Base-by-base conservation (phyloP, 148 eudicot genomes). In the Cornus kousa region DNA sequence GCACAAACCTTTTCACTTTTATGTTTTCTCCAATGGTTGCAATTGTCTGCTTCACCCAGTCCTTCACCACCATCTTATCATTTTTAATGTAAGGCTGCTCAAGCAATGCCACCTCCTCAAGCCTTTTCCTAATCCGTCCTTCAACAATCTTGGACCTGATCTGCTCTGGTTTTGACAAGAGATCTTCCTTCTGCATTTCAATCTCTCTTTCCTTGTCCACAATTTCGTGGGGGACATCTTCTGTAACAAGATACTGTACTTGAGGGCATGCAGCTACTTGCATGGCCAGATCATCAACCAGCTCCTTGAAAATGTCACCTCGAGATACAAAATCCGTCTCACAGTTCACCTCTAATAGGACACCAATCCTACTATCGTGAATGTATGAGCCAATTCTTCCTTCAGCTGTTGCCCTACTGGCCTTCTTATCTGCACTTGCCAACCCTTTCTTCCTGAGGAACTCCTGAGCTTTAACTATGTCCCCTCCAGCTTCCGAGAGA, bases 181-280 rank as follows among this genome's bases (percentile, higher is more conserved):
- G 90, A 85, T 96, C 99, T 82, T 96, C 99, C 85, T 94, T 96
- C 74, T 92, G 98, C 97, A 92, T 91, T 75, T 96, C 98, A 40
- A 96, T 87, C 74, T 85, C 95, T 81, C 82, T 94, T 86, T 96
- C 98, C 82, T 92, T 96, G 11, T 88, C 88, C 12, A 90, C 86
- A 50, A 82, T 10, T 77, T 96, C 98, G 79, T 85, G 81, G 4
- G 97, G 94, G 73, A 96, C 93, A 78, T 96, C 98, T n/a, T 93
- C 97, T 7, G 91, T 80, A 62, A 66, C 84, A 50, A 96, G 85
- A 78, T 89, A 92, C 75, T 85, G 84, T 59, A 96, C 98, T 84
- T 94, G 99, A 82, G 98, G 99, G 90, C 93, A 96, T 40, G 99
- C 99, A 74, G 99, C 99, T 66, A 92, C 99, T 87, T 96, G 98